phyloP scores from a whole-genome alignment of 2,329 filamentous ascomycete genomes.

The Cladosporium sp. region DNA sequence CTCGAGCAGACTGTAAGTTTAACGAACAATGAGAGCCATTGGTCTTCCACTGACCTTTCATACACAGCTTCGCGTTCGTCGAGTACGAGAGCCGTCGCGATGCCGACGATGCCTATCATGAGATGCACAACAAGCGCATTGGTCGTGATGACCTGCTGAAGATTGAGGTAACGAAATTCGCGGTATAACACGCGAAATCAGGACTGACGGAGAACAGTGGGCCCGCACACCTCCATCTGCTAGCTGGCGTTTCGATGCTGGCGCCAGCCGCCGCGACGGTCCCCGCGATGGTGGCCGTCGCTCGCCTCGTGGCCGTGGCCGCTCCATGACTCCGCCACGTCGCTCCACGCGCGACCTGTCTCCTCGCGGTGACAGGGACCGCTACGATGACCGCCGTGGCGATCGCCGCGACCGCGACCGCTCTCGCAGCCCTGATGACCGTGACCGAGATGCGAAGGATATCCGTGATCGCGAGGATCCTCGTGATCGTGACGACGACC shows the following conservation, averaged over 20 bases:
- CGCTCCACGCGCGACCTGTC: constrained; percentile 10
- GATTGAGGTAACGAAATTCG: constrained; percentile 66
- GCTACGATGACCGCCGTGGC: constrained; percentile 61
- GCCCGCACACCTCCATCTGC: constrained; percentile 95
- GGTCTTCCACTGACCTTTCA: too few relatives aligned
- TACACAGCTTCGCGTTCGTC: constrained; percentile 81
- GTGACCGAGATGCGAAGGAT: constrained; percentile 60
- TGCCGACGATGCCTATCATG: constrained; percentile 97
- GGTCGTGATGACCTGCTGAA: constrained; percentile 92
- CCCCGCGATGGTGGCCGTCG: constrained; percentile 58
- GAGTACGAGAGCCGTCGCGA: constrained; percentile 98
- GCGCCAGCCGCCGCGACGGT: constrained; percentile 69
- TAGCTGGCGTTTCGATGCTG: constrained; percentile 96
- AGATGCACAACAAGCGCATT: constrained; percentile 99
- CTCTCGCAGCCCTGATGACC: constrained; percentile 58
- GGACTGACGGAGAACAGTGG: constrained; percentile 59
- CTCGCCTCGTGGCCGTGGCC: constrained; percentile 49
- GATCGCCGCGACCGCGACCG: constrained; percentile 66
- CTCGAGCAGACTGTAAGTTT: constrained; percentile 85
- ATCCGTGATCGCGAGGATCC: constrained; percentile 52
- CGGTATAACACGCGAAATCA: not conserved
- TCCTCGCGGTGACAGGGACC: constrained; percentile 55
- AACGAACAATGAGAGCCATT: too few relatives aligned
- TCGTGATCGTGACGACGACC: constrained; percentile 36
- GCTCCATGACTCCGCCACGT: constrained; percentile 34